Percentiles rank a stretch among this genome's conserved stretches.
These are phyloP conservation scores for Creolimax fragrantissima DNA, from an alignment of 78 protist genomes.

Conservation along the genomic window DNA sequence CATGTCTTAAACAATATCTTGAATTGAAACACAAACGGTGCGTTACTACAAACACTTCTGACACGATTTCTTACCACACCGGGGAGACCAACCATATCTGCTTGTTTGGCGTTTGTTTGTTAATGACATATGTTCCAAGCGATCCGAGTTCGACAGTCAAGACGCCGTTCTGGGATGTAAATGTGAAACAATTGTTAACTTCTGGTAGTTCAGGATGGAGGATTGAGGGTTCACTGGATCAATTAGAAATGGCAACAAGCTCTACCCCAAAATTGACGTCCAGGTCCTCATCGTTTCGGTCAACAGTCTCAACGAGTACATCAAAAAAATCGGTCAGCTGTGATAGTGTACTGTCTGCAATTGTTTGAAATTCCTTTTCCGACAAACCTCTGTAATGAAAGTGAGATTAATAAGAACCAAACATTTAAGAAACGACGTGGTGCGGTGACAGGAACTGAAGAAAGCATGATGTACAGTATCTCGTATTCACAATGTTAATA, in stretches of 20 bases:
- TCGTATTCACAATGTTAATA: no score
- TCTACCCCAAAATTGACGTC: background rate
- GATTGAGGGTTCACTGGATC: no score
- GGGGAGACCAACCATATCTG: constrained; percentile 85
- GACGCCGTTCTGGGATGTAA: constrained; percentile 29
- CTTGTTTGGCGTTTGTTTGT: constrained; percentile 75
- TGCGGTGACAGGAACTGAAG: no score
- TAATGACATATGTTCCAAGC: constrained; percentile 64
- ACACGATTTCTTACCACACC: constrained; percentile 19
- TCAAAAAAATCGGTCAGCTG: background rate
- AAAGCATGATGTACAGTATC: no score
- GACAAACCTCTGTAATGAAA: background rate
- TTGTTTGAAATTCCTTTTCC: background rate
- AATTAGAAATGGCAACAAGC: no score
- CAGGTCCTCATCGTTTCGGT: background rate
- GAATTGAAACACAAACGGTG: background rate
- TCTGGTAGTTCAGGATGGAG: no score
- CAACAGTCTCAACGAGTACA: background rate
- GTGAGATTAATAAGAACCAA: no score
- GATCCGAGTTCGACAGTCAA: constrained; percentile 1
- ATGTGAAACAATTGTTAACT: no score
- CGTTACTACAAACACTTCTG: no score
- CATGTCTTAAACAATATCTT: background rate
- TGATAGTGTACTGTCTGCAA: background rate
- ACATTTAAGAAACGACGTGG: no score